Conservation (phyloP, 768 basidiomycete genomes). For the Podaxis sp. region DNA sequence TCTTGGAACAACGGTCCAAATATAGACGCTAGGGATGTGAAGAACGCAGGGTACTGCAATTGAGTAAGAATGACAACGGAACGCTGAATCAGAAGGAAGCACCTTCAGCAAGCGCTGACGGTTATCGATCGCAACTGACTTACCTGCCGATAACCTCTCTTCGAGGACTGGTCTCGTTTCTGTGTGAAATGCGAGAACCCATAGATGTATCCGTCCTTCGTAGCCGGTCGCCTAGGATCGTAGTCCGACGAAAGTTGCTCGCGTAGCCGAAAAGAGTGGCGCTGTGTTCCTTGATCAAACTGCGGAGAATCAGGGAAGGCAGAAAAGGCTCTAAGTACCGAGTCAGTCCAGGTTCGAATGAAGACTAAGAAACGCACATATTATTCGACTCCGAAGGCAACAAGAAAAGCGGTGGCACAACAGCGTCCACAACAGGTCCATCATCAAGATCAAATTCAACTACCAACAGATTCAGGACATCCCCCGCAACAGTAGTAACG, state of each 20-base stretch:
- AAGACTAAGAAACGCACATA: conserved; percentile 54
- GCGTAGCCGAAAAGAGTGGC: conserved; percentile 86
- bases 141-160: conserved; percentile 83
- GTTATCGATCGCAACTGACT: conserved; percentile 1
- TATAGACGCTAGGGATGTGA: conserved; percentile 60
- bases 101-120: neutral
- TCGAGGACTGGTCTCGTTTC: conserved; percentile 58
- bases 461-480: conserved; percentile 24
- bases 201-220: conserved; percentile 69
- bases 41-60: conserved; percentile 81
- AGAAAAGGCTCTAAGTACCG: conserved; percentile 74
- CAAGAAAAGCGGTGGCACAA: conserved; percentile 68
- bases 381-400: conserved; percentile 74
- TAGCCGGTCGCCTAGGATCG: conserved; percentile 32
- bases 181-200: conserved; percentile 81
- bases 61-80: conserved; percentile 83
- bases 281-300: conserved; percentile 80
- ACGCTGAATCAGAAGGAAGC: conserved; percentile 38
- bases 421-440: conserved; percentile 73
- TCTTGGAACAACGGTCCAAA: conserved; percentile 74
- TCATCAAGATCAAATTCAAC: conserved; percentile 89
- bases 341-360: neutral
- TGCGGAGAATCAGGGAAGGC: conserved; percentile 89
- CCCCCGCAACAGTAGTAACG: neutral
- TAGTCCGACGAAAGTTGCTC: conserved; percentile 30